Conservation (phyloP, 2,329 filamentous ascomycete species). For the Botrytis elliptica region DNA sequence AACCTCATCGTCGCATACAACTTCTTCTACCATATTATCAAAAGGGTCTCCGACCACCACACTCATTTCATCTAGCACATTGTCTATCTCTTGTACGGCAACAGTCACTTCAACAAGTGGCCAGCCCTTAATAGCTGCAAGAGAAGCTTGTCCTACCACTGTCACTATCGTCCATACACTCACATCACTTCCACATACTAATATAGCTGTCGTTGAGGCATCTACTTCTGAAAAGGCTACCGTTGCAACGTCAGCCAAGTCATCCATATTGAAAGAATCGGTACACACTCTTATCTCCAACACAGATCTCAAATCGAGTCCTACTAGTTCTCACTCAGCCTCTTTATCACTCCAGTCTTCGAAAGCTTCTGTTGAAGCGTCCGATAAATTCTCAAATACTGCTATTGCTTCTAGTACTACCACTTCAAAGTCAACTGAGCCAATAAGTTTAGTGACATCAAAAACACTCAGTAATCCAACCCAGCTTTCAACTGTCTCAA, state of each 20-base stretch:
- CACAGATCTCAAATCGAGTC: neutral
- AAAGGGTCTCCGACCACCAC: conserved; percentile 19
- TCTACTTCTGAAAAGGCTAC: neutral
- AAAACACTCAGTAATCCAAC: neutral
- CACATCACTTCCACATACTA: neutral
- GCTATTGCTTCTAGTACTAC: neutral
- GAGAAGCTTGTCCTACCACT: conserved; percentile 19
- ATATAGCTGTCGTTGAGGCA: neutral
- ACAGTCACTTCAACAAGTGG: conserved; percentile 23
- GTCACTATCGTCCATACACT: conserved; percentile 18
- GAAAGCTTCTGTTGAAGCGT: neutral
- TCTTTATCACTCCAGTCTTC: neutral
- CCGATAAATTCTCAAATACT: neutral
- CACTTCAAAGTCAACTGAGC: neutral
- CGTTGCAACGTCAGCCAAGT: neutral
- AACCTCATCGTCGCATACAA: conserved; percentile 18
- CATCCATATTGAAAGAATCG: conserved; percentile 9
- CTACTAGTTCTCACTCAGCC: neutral
- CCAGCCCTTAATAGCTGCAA: conserved; percentile 11
- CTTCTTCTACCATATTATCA: conserved; percentile 13
- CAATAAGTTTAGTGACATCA: neutral
- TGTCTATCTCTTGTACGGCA: conserved; percentile 21
- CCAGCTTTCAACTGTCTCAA: neutral
- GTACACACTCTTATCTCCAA: neutral
- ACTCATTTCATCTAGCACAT: conserved; percentile 13